These are phyloP conservation scores for Plasmodium chabaudi DNA, from an alignment of 169 alveolate genomes.

Conservation along the genomic window DNA sequence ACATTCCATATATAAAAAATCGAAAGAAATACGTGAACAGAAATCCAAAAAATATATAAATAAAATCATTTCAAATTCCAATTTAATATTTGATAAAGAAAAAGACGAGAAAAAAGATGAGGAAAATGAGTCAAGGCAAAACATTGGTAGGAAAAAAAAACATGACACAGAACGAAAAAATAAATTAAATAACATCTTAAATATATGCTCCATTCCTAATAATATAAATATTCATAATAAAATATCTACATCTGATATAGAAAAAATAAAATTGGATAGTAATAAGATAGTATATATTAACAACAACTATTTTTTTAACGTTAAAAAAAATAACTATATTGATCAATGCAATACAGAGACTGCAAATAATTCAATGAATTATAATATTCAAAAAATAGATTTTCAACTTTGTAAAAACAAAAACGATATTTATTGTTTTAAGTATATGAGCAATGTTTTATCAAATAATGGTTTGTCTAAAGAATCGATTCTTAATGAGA, in stretches of 20 bases:
- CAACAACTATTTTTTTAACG: conserved; percentile 64
- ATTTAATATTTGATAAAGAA: conserved; percentile 7
- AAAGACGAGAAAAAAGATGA: conserved; percentile 8
- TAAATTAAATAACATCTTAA: conserved; percentile 50
- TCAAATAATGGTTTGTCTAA: conserved; percentile 61
- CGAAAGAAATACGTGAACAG: conserved; percentile 16
- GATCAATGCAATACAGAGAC: conserved; percentile 13
- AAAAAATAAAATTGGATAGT: conserved; percentile 38
- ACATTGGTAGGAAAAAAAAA: neutral
- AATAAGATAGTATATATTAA: conserved; percentile 46
- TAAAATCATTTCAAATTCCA: neutral
- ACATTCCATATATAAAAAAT: neutral
- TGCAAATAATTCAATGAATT: conserved; percentile 41
- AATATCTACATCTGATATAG: conserved; percentile 65
- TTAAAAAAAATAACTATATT: conserved; percentile 34
- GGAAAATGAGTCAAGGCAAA: conserved; percentile 7
- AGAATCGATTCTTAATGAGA: conserved; percentile 29
- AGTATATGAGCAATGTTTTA: conserved; percentile 62
- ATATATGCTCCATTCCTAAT: conserved; percentile 36
- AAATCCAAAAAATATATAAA: conserved; percentile 7
- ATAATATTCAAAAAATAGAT: conserved; percentile 42
- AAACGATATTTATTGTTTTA: conserved; percentile 59
- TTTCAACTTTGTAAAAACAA: conserved; percentile 51
- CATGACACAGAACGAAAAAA: conserved; percentile 29
- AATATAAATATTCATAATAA: conserved; percentile 66